Evolutionary conservation across 352 stramenopile genomes (phyloP).

Genomic region (Thalassiosira mediterranea): DNA sequence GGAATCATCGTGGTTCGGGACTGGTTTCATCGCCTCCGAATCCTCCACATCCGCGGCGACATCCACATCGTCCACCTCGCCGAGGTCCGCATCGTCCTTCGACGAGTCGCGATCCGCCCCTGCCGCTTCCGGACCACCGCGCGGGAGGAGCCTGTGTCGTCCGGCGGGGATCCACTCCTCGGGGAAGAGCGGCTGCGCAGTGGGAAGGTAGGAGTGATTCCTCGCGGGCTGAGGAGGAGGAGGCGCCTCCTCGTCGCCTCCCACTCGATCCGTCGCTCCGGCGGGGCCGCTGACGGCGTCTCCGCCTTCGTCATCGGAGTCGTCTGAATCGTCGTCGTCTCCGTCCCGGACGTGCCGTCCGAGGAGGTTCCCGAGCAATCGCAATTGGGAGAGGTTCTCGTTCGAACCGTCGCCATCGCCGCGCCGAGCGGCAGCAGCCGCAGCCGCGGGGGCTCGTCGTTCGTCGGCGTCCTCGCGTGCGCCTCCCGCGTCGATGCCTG

Average conservation of each 20-base stretch:
- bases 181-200: conserved; percentile 58
- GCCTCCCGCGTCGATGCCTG: no score
- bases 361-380: not conserved
- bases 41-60: not conserved
- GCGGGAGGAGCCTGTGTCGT: conserved; percentile 14
- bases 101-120: conserved; percentile 5
- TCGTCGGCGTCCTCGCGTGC: no score
- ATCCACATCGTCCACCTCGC: not conserved
- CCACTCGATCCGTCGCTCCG: no score
- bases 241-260: no score
- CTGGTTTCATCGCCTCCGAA: not conserved
- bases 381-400: not conserved
- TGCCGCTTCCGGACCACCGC: not conserved
- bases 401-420: not conserved
- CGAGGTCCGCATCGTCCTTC: not conserved
- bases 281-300: no score
- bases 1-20: not conserved
- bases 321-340: conserved; percentile 7
- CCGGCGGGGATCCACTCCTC: conserved; percentile 49
- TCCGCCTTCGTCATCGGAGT: conserved; percentile 6
- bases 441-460: not conserved
- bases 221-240: conserved; percentile 30
- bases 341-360: not conserved
- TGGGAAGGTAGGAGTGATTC: conserved; percentile 58
- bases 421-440: not conserved